A percentile compares a stretch with the other conserved stretches of the same genome.
These are phyloP conservation scores for Choiromyces venosus DNA, from an alignment of 495 filamentous ascomycete species.

Conservation along the genomic window DNA sequence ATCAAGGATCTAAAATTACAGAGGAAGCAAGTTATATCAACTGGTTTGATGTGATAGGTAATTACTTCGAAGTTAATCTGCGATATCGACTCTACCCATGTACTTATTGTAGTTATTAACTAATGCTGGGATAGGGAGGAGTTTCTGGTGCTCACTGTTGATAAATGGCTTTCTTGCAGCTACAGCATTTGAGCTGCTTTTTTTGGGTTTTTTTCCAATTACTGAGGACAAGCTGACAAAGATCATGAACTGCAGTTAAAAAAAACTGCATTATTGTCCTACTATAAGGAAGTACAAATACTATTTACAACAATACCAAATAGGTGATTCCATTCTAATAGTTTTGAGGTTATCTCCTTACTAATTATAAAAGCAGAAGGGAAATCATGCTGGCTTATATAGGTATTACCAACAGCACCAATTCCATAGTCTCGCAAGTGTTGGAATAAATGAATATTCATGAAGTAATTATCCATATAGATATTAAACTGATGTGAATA, in stretches of 20 bases:
- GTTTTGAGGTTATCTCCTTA: conserved; percentile 7
- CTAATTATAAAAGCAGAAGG: conserved; percentile 14
- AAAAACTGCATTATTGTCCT: conserved; percentile 14
- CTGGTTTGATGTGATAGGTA: conserved; percentile 30
- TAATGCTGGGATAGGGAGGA: no score
- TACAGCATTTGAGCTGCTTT: no score
- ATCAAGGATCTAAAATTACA: conserved; percentile 37
- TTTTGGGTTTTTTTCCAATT: conserved; percentile 7
- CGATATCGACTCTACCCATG: no score
- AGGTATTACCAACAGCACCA: conserved; percentile 13
- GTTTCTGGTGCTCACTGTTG: no score
- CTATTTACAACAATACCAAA: not conserved
- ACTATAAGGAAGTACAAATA: conserved; percentile 8
- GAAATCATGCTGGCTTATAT: conserved; percentile 6
- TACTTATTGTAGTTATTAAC: no score
- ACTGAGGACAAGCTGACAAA: conserved; percentile 16
- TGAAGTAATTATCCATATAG: no score
- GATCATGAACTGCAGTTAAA: not conserved
- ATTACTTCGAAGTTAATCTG: conserved; percentile 20
- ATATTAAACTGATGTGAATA: conserved; percentile 10
- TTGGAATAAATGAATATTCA: conserved; percentile 6
- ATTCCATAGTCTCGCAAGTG: conserved; percentile 12
- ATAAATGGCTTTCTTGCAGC: conserved; percentile 30
- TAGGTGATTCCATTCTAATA: conserved; percentile 3
- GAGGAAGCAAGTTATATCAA: conserved; percentile 23